Base-by-base conservation (phyloP, 78 protist genomes). In the Tieghemostelium lacteum region DNA sequence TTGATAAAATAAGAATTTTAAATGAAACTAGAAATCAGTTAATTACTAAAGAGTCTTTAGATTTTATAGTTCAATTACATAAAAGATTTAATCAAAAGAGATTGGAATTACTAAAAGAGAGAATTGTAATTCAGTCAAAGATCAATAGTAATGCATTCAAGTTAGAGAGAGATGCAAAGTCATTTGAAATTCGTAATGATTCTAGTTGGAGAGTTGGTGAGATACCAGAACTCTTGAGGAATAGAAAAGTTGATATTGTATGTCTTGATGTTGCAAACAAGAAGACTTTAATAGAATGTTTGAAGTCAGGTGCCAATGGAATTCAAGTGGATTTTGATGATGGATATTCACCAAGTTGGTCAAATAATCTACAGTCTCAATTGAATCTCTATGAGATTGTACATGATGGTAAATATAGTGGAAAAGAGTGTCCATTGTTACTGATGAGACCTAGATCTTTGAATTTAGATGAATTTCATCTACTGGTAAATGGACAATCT, bases 361-460 rank as follows among this genome's bases (percentile, higher is more conserved):
- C 34, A 39, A 94, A 94, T 31, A 60, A 36, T 22, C 22, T 75
- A 19, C 22, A 29, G 17, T 78, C 94, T 3, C 94, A 87, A 45
- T 19, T 19, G 19, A 86, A 77, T 16, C 20, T 94, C 22, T 61
- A 65, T 19, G 60, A 40, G 24, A 80, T 92, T 39, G 67, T 87
- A 12, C 19, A n/a, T 50, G 37, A 39, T 34, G 63, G 65, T 55
- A 22, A 10, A 1, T 60, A 54, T 8, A 58, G 26, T 42, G 60
- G 60, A 26, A 52, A 8, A 24, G 67, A 60, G 10, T n/a, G n/a
- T n/a, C 89, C 96, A 22, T 49, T 86, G 5, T 62, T 94, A 28
- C n/a, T 94, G 2, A 50, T 85, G 17, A 72, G 96, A 28, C 96
- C 96, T 26, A 66, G 96, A 16, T 86, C 93, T 20, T 45, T 75